Evolutionary conservation across 1,284 basidiomycete species (phyloP).

Genomic region (Paramarasmius palmivorus): DNA sequence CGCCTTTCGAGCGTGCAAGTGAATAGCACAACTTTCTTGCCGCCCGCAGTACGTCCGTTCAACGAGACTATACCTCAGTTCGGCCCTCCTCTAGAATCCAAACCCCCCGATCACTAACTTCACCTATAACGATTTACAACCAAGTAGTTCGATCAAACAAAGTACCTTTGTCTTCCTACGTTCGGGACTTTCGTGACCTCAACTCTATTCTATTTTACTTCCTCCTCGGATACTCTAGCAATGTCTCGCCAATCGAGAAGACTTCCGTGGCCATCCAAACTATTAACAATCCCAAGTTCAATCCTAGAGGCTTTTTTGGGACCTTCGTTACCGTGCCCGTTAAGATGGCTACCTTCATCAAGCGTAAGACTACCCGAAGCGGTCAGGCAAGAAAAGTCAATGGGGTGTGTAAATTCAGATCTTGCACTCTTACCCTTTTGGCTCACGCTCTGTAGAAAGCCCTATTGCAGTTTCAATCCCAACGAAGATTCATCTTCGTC

Average conservation of each 20-base stretch:
- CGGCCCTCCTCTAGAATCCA: neutral
- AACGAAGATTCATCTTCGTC: constrained; percentile 18
- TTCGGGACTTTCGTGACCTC: neutral
- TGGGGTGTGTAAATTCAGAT: too few species aligned
- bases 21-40: constrained; percentile 44
- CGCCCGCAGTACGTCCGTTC: constrained; percentile 46
- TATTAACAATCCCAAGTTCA: constrained; percentile 26
- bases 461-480: constrained; percentile 14
- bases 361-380: constrained; percentile 31
- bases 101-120: too few species aligned
- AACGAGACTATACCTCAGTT: constrained; percentile 46
- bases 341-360: constrained; percentile 34
- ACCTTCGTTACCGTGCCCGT: constrained; percentile 31
- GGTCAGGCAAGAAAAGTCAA: constrained; percentile 25
- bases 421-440: too few species aligned
- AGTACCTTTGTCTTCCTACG: constrained; percentile 16
- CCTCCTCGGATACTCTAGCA: constrained; percentile 19
- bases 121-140: constrained; percentile 20
- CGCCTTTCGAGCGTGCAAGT: constrained; percentile 46
- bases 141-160: constrained; percentile 19
- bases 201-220: constrained; percentile 25
- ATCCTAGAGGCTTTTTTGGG: constrained; percentile 24
- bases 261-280: constrained; percentile 20
- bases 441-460: constrained; percentile 14
- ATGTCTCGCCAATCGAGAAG: constrained; percentile 24